Percentiles rank a stretch among this genome's conserved stretches.
Evolutionary conservation across 169 alveolate species (phyloP).

Genomic region (Plasmodium berghei): DNA sequence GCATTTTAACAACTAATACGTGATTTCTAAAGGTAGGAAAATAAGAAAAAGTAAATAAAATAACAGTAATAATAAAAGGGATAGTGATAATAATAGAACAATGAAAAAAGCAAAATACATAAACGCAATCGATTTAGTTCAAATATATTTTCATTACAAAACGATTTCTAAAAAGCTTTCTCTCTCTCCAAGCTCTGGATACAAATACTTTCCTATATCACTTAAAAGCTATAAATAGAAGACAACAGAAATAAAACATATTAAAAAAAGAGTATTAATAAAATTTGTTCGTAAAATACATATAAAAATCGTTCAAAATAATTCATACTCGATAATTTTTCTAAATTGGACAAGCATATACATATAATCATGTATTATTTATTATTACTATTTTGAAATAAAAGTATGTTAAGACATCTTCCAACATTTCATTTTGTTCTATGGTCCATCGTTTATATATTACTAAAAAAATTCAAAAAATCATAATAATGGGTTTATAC

Average conservation of each 20-base stretch:
- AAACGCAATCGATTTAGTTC: background rate
- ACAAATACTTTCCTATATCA: slow-evolving; percentile 33
- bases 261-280: background rate
- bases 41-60: slow-evolving; percentile 4
- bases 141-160: slow-evolving; percentile 20
- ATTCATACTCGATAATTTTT: background rate
- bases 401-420: slow-evolving; percentile 49
- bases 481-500: too few relatives aligned
- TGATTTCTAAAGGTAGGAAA: slow-evolving; percentile 26
- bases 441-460: slow-evolving; percentile 5
- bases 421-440: slow-evolving; percentile 11
- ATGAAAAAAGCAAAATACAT: background rate
- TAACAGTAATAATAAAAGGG: background rate
- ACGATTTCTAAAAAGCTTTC: slow-evolving; percentile 66
- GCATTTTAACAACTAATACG: slow-evolving; percentile 23
- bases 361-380: background rate
- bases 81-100: background rate
- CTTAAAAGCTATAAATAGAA: slow-evolving; percentile 5
- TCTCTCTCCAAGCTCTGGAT: slow-evolving; percentile 47
- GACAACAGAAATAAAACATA: background rate
- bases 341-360: background rate
- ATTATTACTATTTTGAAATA: slow-evolving; percentile 58
- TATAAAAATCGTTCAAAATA: background rate
- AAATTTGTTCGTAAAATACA: background rate
- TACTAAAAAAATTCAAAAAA: slow-evolving; percentile 7